Base-by-base conservation (phyloP, 768 basidiomycete genomes). In the Naematelia encephala region DNA sequence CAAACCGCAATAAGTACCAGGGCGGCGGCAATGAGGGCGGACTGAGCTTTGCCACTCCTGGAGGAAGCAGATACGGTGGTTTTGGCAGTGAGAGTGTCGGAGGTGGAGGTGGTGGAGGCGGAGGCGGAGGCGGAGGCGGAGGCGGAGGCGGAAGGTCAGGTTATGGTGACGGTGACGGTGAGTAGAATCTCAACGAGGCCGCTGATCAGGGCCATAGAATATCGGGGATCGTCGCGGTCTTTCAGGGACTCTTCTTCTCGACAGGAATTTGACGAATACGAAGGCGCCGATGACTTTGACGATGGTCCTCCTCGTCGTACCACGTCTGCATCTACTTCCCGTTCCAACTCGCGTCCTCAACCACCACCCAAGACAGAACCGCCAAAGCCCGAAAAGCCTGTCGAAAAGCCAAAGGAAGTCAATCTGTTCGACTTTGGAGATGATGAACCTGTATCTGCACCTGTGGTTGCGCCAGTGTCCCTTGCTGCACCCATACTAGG, bases 281-380 rank as follows among this genome's bases (percentile, higher is more conserved):
- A 94, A 64, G 96, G 94, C 12, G 94, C 94, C 1, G 82, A 82
- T 39, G 91, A 91, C 59, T 93, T 97, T 60, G 91, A 94, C 81
- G 76, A 53, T 80, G 76, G 60, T 80, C 79, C 72, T 47, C 59
- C 64, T 25, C 66, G 62, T 46, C 61, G 67, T 22, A 51, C 54
- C 2, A 49, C 65, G 28, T 55, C 68, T 16, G 51, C 67, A 16
- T 47, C 60, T 21, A 51, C 60, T 19, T 55, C 65, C 22, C 30
- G 59, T 46, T 44, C 59, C 16, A 57, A 42, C 16, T 39, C 58
- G 29, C 43, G 51, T 25, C 58, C 59, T 46, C 46, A 60, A 16
- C 60, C 61, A 4, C 66, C 69, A 28, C 67, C 72, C 2, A 62
- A 69, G 30, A 67, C 66, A 48, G 51, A 60, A 14, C 63, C 57